Percentiles rank a stretch among this genome's conserved stretches.
phyloP scores from a whole-genome alignment of 495 filamentous ascomycete genomes.

The Schizothecium vesticola region DNA sequence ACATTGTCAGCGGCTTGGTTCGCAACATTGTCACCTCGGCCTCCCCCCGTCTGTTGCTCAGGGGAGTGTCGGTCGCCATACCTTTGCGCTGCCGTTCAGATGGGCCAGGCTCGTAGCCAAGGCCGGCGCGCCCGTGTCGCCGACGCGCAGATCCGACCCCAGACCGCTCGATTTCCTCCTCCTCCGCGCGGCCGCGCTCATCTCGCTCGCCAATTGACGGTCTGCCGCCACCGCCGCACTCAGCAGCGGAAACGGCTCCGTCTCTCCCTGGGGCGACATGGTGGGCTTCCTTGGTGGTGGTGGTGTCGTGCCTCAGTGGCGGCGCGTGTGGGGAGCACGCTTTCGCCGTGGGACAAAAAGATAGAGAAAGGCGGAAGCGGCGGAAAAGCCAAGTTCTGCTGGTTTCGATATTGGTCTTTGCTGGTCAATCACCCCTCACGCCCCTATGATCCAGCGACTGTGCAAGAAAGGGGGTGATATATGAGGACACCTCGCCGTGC shows the following conservation, averaged over 20 bases:
- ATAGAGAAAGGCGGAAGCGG: background rate
- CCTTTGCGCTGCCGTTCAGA: constrained; percentile 22
- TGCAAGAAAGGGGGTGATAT: background rate
- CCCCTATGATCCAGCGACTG: background rate
- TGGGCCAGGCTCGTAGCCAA: constrained; percentile 40
- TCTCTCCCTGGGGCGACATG: constrained; percentile 4
- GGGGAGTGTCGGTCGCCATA: constrained; percentile 10
- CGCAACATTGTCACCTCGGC: background rate
- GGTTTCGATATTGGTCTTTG: background rate
- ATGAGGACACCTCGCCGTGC: background rate
- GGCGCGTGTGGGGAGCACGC: background rate
- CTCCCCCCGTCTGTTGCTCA: background rate
- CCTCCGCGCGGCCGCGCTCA: constrained; percentile 31
- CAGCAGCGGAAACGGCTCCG: constrained; percentile 45
- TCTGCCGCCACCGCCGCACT: constrained; percentile 38
- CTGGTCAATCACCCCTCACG: background rate
- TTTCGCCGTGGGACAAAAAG: background rate
- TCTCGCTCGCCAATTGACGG: constrained; percentile 30
- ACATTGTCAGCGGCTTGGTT: constrained; percentile 5
- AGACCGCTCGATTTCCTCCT: constrained; percentile 47
- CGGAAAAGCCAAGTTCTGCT: background rate
- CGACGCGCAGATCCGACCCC: constrained; percentile 37
- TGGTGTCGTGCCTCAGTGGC: background rate
- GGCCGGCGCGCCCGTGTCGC: constrained; percentile 45
- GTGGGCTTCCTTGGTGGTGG: background rate